phyloP scores from a whole-genome alignment of 768 basidiomycete genomes.

The Russula sp. region DNA sequence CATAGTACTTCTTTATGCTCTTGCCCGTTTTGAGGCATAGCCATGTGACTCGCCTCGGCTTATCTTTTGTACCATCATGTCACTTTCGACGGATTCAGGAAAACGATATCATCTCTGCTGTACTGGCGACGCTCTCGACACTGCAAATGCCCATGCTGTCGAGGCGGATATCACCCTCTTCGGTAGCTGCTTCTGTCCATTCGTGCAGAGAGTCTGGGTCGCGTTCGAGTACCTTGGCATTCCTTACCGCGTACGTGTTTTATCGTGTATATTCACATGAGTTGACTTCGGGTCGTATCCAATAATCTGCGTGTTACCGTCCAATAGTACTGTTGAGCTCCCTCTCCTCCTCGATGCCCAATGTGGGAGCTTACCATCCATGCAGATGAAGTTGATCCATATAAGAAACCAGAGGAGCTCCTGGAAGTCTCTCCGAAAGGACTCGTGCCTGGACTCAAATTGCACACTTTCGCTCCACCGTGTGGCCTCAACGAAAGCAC shows the following conservation, averaged over 20 bases:
- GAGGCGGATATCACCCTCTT: slow-evolving; percentile 60
- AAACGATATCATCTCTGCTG: slow-evolving; percentile 23
- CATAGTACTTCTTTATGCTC: no score
- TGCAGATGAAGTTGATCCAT: slow-evolving; percentile 75
- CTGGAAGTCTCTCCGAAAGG: slow-evolving; percentile 81
- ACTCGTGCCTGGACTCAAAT: slow-evolving; percentile 63
- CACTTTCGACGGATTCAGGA: neutral
- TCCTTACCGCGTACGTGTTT: slow-evolving; percentile 53
- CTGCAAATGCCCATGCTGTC: slow-evolving; percentile 43
- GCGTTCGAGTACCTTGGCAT: slow-evolving; percentile 64
- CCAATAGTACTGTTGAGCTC: neutral
- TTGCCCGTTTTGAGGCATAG: no score
- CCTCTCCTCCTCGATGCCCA: no score
- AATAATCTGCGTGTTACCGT: no score
- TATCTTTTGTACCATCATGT: neutral
- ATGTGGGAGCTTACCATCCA: no score
- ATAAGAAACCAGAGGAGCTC: slow-evolving; percentile 73
- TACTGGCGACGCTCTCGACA: slow-evolving; percentile 50
- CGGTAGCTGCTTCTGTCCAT: slow-evolving; percentile 71
- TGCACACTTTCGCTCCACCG: slow-evolving; percentile 50
- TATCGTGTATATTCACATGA: no score
- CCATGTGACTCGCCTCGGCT: no score
- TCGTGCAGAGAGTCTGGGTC: slow-evolving; percentile 79
- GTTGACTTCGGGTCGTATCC: no score
- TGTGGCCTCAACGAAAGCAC: slow-evolving; percentile 72